A percentile compares a stretch with the other conserved stretches of the same genome.
phyloP scores from a whole-genome alignment of 2,329 filamentous ascomycete species.

The Blastomyces percursus region DNA sequence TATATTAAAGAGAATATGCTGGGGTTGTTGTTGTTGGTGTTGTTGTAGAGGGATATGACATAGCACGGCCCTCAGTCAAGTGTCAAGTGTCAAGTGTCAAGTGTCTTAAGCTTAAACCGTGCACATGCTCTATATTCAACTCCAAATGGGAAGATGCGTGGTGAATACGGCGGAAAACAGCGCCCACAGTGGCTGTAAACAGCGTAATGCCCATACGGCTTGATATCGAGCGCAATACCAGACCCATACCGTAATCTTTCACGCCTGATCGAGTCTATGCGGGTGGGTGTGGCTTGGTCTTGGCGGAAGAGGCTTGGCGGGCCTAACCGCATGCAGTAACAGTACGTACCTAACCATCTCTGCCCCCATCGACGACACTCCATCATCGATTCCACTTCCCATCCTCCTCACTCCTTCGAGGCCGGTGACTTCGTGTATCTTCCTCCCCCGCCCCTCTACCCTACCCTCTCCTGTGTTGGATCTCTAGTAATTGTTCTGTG shows the following conservation, averaged over 20 bases:
- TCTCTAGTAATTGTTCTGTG: slow-evolving; percentile 8
- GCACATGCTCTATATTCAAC: not conserved
- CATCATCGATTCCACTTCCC: not conserved
- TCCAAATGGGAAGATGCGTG: too few relatives aligned
- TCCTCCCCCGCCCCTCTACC: not conserved
- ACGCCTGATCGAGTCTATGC: not conserved
- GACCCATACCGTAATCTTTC: not conserved
- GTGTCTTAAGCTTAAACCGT: too few relatives aligned
- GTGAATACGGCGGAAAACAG: not conserved
- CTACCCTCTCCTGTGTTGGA: not conserved
- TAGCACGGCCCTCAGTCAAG: too few relatives aligned
- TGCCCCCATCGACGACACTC: not conserved
- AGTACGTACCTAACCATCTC: not conserved
- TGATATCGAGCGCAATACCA: not conserved
- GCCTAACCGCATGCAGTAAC: not conserved
- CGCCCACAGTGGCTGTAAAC: not conserved
- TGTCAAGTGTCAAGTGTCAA: too few relatives aligned
- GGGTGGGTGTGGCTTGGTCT: not conserved
- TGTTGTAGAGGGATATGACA: not conserved
- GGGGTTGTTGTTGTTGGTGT: not conserved
- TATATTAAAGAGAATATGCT: not conserved
- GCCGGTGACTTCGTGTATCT: slow-evolving; percentile 3
- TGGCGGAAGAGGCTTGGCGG: not conserved
- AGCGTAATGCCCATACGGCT: not conserved
- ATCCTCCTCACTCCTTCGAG: not conserved